Base-by-base conservation (phyloP, 345 rosid genomes). In the Hibiscus trionum region DNA sequence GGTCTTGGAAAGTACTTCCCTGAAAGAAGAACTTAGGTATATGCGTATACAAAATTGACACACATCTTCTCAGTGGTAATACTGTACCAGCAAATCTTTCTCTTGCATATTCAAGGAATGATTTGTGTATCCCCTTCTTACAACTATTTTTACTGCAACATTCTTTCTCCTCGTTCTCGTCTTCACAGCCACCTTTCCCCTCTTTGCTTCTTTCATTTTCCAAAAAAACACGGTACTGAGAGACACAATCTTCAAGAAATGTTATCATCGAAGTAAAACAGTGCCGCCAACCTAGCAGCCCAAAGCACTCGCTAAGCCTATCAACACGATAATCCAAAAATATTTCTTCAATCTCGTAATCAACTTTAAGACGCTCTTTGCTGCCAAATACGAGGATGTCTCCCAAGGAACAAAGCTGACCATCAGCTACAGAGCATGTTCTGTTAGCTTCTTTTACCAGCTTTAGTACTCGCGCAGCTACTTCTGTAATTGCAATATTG, bases 361-460 rank as follows among this genome's bases (percentile, higher is more conserved):
- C 64, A 24, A 78, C 61, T 9, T 78, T 78, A 9, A 82, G 82
- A 64, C 86, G 33, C 49, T 81, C 84, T 47, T 78, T 77, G 59
- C 69, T 85, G 50, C 90, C 88, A 61, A 80, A 83, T 7, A 84
- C 52, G 12, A 86, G 78, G 66, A 84, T 69, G 60, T 82, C 81
- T 16, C 80, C 80, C 24, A 55, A 17, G 17, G 74, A 64, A 72
- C 24, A 57, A 64, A 12, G 50, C 37, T 27, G 29, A 63, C 35
- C 64, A 16, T 74, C 74, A 19, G 26, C 44, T 14, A 57, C 70
- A 42, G 61, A 33, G 14, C 44, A 71, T 19, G 39, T 24, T 27
- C 5, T 7, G n/a, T 10, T 3, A 16, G 76, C 70, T 69, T 80
- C 83, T 68, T 33, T 77, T 29, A 81, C 69, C 56, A 87, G 73